Evolutionary conservation across 1,284 basidiomycete genomes (phyloP).

Genomic region (Rhodofomes roseus): DNA sequence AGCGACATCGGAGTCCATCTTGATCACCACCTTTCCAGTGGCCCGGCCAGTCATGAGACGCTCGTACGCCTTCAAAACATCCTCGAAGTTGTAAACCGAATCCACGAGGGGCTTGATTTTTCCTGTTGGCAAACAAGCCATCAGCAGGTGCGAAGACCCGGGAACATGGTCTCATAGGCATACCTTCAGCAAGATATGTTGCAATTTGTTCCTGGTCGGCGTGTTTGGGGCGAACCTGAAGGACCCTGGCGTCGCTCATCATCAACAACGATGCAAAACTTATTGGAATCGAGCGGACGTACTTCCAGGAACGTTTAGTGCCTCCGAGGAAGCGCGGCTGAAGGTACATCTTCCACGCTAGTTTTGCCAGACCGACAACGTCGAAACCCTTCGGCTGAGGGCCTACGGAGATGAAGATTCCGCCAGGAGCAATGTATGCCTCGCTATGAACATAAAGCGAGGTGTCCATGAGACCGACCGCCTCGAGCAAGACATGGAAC

Average conservation of each 20-base stretch:
- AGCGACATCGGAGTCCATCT: conserved; percentile 11
- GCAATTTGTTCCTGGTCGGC: conserved; percentile 31
- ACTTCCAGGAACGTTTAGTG: conserved; percentile 41
- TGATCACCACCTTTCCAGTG: conserved; percentile 60
- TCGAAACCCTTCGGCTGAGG: conserved; percentile 23
- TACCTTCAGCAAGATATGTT: conserved; percentile 42
- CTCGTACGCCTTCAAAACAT: conserved; percentile 58
- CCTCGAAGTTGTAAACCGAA: conserved; percentile 54
- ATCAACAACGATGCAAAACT: conserved; percentile 7
- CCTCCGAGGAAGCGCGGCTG: conserved; percentile 46
- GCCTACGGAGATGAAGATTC: conserved; percentile 19
- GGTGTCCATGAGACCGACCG: conserved; percentile 29
- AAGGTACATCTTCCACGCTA: conserved; percentile 21
- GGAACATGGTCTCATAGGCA: conserved; percentile 7
- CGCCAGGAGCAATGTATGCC: conserved; percentile 20
- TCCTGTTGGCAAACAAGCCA: conserved; percentile 28
- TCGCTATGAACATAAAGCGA: conserved; percentile 18
- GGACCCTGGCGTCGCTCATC: conserved; percentile 26
- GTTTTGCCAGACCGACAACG: conserved; percentile 11
- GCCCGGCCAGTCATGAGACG: conserved; percentile 51
- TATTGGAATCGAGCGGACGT: not conserved
- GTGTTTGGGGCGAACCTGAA: conserved; percentile 29
- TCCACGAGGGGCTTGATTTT: conserved; percentile 58
- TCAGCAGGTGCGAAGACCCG: not conserved
- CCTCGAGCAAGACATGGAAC: conserved; percentile 43